A percentile compares a stretch with the other conserved stretches of the same genome.
Evolutionary conservation across 345 rosid species (phyloP).

Genomic region (Reutealis trisperma): DNA sequence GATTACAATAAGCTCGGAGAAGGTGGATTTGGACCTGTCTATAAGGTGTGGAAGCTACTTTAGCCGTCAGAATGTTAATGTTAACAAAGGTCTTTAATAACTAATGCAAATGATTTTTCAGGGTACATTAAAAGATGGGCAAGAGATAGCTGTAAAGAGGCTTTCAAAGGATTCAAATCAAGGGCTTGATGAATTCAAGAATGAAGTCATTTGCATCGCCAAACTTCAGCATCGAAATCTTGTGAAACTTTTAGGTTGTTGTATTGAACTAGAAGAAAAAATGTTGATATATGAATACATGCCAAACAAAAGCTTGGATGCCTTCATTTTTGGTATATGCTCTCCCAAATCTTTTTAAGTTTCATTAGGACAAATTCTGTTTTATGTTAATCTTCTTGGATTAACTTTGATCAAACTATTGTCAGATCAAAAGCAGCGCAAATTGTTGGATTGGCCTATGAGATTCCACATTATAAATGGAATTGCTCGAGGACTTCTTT

Average conservation of each 20-base stretch:
- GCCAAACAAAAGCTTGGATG: conserved; percentile 34
- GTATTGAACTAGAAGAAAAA: conserved; percentile 26
- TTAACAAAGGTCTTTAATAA: not conserved
- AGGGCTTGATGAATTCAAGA: conserved; percentile 30
- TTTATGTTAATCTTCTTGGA: not conserved
- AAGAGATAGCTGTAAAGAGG: conserved; percentile 44
- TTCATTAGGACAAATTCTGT: not conserved
- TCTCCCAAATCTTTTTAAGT: not conserved
- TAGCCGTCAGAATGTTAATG: not conserved
- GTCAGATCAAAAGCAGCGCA: conserved; percentile 25
- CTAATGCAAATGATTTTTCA: conserved; percentile 4
- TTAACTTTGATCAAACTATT: not conserved
- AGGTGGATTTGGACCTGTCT: conserved; percentile 35
- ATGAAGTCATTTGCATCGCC: conserved; percentile 33
- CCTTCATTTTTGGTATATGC: conserved; percentile 26
- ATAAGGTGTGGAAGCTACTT: conserved; percentile 20
- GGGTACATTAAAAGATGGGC: conserved; percentile 36
- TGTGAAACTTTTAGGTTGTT: conserved; percentile 34
- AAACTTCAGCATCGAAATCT: conserved; percentile 39
- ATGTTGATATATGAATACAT: conserved; percentile 35
- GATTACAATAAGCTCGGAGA: conserved; percentile 26
- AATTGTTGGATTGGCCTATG: conserved; percentile 34
- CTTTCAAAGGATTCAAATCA: conserved; percentile 34
- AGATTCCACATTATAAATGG: conserved; percentile 38
- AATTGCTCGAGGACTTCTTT: conserved; percentile 44